Percentiles rank a stretch among this genome's conserved stretches.
phyloP scores from a whole-genome alignment of 192 early-diverging fungal genomes.

The Jimgerdemannia lactiflua region DNA sequence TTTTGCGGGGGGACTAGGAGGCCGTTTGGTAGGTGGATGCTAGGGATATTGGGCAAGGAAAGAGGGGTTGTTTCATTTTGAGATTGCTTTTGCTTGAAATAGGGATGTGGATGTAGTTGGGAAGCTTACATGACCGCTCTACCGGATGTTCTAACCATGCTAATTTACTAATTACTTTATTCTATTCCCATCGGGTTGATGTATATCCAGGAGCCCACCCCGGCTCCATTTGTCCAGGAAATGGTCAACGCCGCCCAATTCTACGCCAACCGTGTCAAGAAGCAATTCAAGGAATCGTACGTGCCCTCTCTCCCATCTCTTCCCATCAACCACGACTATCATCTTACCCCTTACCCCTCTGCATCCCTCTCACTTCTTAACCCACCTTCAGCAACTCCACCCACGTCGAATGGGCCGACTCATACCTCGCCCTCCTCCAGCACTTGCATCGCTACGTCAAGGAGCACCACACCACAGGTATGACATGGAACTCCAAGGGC shows the following conservation, averaged over 20 bases:
- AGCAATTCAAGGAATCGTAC: slow-evolving; percentile 87
- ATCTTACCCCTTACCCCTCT: background rate
- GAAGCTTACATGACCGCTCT: too few relatives aligned
- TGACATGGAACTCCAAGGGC: slow-evolving; percentile 90
- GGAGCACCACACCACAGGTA: slow-evolving; percentile 82
- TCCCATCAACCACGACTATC: background rate
- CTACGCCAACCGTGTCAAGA: slow-evolving; percentile 87
- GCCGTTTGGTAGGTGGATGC: too few relatives aligned
- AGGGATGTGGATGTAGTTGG: too few relatives aligned
- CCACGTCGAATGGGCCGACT: slow-evolving; percentile 85
- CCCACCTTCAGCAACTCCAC: slow-evolving; percentile 54
- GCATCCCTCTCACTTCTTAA: background rate
- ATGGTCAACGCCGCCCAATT: slow-evolving; percentile 93
- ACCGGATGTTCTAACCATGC: too few relatives aligned
- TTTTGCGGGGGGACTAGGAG: too few relatives aligned
- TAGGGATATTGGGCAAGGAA: too few relatives aligned
- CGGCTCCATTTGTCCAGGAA: slow-evolving; percentile 84
- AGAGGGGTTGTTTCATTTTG: too few relatives aligned
- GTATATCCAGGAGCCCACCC: slow-evolving; percentile 67
- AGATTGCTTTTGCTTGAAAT: too few relatives aligned
- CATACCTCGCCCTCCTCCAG: slow-evolving; percentile 63
- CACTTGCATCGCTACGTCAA: slow-evolving; percentile 88
- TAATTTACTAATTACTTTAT: background rate
- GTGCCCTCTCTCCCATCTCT: background rate
- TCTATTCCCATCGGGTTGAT: background rate